Evolutionary conservation across 768 basidiomycete genomes (phyloP), one percentile per base, ranked within the genome.

Genomic region (Cantharellus anzutake): DNA sequence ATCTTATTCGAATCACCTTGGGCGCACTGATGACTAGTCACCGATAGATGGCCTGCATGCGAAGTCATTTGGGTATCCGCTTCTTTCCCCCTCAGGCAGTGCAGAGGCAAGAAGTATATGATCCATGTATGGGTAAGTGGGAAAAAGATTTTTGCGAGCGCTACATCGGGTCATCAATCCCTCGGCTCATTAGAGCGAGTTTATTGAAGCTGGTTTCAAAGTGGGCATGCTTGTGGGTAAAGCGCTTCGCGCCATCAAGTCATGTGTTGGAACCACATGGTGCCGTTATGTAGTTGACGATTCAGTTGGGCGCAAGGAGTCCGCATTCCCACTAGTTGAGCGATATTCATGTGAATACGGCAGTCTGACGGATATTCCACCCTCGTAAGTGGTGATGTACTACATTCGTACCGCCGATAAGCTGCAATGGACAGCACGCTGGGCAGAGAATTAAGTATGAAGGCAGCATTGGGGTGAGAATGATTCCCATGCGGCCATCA

Each of bases 221-320:
- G 82, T 80, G 42, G 84, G 84, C 1, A 83, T 85, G 65, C 84
- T 80, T 0, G 86, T 86, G 66, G 84, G 83, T 61, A 78, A 78
- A 64, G 74, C 77, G 5, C 69, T 86, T 42, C 73, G 84, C n/a
- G 83, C 83, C 0, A 82, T 87, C 57, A 86, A 87, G 69, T 80
- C 78, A 0, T 86, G 85, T 64, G 84, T 87, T 53, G 83, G 83
- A n/a, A 79, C 78, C 5, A 59, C 62, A 20, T 58, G 56, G 81
- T 83, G 81, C 64, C 77, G 82, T 7, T 86, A 78, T 63, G 84
- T 84, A 2, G 72, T 85, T 4, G 83, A 83, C 4, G 84, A 87
- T 66, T 81, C 82, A 2, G 84, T 87, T 38, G 81, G 82, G 29
- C 60, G 73, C 74, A 60, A 59, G 70, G 20, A 29, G 20, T 29